Evolutionary conservation across 768 basidiomycete species (phyloP).

Genomic region (Hydnomerulius pinastri): DNA sequence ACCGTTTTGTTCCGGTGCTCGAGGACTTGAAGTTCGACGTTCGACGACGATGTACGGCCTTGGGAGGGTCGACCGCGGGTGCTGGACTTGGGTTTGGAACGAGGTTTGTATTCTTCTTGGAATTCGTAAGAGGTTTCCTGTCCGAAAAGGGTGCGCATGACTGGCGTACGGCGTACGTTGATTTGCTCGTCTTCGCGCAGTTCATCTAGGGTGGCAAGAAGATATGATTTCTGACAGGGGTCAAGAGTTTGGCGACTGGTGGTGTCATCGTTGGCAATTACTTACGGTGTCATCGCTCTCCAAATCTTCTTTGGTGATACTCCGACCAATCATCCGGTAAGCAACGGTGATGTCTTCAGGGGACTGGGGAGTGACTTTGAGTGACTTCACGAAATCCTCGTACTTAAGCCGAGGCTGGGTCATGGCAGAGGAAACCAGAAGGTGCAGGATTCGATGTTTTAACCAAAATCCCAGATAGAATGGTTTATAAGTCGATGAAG

Average conservation of each 20-base stretch:
- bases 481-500: slow-evolving; percentile 45
- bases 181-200: slow-evolving; percentile 36
- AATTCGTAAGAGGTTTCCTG: slow-evolving; percentile 24
- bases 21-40: slow-evolving; percentile 35
- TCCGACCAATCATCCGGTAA: slow-evolving; percentile 43
- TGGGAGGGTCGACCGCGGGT: slow-evolving; percentile 16
- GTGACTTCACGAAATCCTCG: slow-evolving; percentile 37
- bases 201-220: slow-evolving; percentile 39
- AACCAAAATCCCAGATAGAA: slow-evolving; percentile 52
- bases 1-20: slow-evolving; percentile 39
- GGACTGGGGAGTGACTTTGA: slow-evolving; percentile 33
- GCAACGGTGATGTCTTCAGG: slow-evolving; percentile 35
- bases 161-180: slow-evolving; percentile 40
- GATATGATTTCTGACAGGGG: slow-evolving; percentile 43
- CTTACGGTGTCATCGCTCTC: slow-evolving; percentile 49
- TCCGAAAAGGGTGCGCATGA: slow-evolving; percentile 39
- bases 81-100: slow-evolving; percentile 10
- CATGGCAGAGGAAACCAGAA: slow-evolving; percentile 42
- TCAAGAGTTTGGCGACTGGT: slow-evolving; percentile 2
- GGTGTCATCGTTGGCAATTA: slow-evolving; percentile 9
- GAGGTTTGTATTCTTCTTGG: slow-evolving; percentile 8
- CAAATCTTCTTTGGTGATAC: slow-evolving; percentile 44
- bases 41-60: slow-evolving; percentile 8
- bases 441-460: slow-evolving; percentile 50
- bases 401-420: slow-evolving; percentile 38